phyloP scores from a whole-genome alignment of 768 basidiomycete genomes.

The Hericium rajendrae region DNA sequence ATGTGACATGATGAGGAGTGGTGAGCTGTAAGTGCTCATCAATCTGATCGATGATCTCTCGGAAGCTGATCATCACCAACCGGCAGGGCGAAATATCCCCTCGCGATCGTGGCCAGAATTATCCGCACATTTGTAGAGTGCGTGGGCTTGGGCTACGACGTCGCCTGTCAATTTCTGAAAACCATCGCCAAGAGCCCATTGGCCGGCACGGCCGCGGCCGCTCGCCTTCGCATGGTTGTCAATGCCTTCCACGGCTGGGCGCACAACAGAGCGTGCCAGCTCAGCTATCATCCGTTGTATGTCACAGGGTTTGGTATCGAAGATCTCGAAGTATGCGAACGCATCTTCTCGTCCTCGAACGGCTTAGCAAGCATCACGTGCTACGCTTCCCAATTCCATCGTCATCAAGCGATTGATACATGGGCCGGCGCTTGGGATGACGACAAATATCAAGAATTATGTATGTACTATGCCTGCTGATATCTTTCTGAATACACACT shows the following conservation, averaged over 20 bases:
- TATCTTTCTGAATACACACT: too few species aligned
- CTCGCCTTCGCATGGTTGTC: neutral
- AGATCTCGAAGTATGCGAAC: neutral
- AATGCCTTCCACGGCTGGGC: neutral
- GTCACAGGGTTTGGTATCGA: neutral
- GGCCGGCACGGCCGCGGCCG: neutral
- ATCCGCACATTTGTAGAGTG: neutral
- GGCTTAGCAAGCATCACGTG: neutral
- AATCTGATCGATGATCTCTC: too few species aligned
- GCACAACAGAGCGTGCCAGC: neutral
- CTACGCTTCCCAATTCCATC: neutral
- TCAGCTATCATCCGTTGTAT: neutral
- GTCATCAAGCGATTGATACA: neutral
- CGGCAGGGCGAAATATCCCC: neutral
- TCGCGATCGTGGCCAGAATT: neutral
- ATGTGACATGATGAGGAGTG: neutral
- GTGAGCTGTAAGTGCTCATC: neutral
- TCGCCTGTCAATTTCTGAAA: neutral
- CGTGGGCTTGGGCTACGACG: neutral
- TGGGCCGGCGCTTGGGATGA: neutral
- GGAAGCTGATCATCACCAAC: too few species aligned
- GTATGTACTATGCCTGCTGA: too few species aligned
- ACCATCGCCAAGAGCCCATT: neutral
- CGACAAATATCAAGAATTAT: neutral
- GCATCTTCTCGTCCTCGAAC: neutral